phyloP scores from a whole-genome alignment of 331 rosid genomes.

The Malus hybrid region DNA sequence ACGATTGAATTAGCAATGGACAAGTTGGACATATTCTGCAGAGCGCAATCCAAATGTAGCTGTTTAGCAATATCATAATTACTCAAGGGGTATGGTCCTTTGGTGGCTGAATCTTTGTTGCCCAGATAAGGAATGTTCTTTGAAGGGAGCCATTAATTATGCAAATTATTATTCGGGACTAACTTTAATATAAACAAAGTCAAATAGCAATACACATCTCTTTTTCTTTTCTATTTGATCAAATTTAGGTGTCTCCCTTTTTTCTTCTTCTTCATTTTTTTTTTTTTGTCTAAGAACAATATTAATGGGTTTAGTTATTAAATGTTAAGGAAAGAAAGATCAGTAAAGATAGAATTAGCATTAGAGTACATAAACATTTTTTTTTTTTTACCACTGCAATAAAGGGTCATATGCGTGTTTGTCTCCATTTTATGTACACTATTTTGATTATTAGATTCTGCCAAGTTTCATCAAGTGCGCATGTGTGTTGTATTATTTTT shows the following conservation, averaged over 20 bases:
- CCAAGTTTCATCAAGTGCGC: background rate
- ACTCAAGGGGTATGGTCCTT: background rate
- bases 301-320: no score
- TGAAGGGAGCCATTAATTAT: background rate
- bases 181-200: background rate
- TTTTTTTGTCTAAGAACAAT: no score
- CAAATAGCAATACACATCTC: background rate
- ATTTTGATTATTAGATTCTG: background rate
- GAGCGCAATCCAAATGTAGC: background rate
- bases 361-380: no score
- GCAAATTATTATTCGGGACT: background rate
- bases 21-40: background rate
- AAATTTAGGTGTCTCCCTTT: background rate
- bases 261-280: no score
- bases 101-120: slow-evolving; percentile 17
- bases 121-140: background rate
- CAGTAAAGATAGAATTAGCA: no score
- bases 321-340: no score
- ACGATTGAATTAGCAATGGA: background rate
- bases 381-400: no score
- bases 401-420: no score
- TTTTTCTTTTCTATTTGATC: background rate
- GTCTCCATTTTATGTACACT: no score
- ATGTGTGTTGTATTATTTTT: background rate
- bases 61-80: slow-evolving; percentile 5